phyloP scores from a whole-genome alignment of 2,329 filamentous ascomycete species.

The Sporothrix pallida region DNA sequence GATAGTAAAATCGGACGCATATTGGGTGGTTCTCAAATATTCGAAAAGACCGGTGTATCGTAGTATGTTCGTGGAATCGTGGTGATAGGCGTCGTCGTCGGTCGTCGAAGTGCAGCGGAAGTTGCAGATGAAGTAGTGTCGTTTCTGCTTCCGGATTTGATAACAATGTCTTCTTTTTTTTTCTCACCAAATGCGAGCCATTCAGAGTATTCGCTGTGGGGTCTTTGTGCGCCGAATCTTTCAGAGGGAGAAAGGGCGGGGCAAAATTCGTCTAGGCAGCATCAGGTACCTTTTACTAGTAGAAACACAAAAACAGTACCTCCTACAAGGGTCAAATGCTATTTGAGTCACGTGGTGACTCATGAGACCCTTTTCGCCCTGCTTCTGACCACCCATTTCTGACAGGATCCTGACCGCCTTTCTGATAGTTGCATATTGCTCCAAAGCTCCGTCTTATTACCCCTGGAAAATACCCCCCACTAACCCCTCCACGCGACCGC shows the following conservation, averaged over 20 bases:
- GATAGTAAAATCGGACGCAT: constrained; percentile 98
- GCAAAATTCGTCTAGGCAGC: constrained; percentile 28
- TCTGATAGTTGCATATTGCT: constrained; percentile 13
- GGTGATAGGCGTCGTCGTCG: not conserved
- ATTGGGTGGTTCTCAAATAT: constrained; percentile 50
- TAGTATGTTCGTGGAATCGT: not conserved
- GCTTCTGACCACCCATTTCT: constrained; percentile 1
- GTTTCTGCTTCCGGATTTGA: constrained; percentile 32
- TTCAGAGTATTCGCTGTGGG: constrained; percentile 30
- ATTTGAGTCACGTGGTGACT: constrained; percentile 29
- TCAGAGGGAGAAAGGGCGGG: constrained; percentile 28
- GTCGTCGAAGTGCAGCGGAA: constrained; percentile 18
- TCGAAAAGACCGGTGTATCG: not conserved
- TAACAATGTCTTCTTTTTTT: constrained; percentile 36
- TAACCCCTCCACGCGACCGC: constrained; percentile 1
- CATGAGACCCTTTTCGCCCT: not conserved
- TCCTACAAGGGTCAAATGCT: not conserved
- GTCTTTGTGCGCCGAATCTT: constrained; percentile 34
- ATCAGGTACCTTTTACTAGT: not conserved
- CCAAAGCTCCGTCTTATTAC: not conserved
- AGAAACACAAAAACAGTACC: not conserved
- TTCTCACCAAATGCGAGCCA: constrained; percentile 28
- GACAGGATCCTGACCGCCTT: not conserved
- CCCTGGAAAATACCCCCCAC: constrained; percentile 1
- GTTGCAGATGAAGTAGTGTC: constrained; percentile 23